These are phyloP conservation scores for Terana coerulea DNA, from an alignment of 768 basidiomycete genomes.

Conservation along the genomic window DNA sequence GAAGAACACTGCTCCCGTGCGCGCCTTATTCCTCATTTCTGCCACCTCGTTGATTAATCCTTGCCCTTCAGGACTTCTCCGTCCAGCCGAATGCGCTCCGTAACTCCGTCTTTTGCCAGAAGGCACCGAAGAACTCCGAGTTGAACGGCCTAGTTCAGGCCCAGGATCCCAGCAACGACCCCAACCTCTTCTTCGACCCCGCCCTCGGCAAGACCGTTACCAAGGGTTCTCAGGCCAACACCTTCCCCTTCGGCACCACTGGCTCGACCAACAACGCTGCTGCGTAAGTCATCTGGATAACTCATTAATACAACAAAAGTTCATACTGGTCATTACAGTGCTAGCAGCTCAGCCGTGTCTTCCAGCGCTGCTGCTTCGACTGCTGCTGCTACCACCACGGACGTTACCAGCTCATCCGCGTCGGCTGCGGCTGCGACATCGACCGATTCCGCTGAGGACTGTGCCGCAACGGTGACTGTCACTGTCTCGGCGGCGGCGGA, in stretches of 20 bases:
- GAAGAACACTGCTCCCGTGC: slow-evolving; percentile 58
- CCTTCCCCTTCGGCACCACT: slow-evolving; percentile 24
- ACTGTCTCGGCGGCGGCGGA: slow-evolving; percentile 1
- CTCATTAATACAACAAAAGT: too few species aligned
- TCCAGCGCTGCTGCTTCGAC: slow-evolving; percentile 9
- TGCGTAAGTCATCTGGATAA: neutral
- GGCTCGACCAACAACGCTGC: slow-evolving; percentile 8
- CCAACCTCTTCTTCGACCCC: slow-evolving; percentile 31
- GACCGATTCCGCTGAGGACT: slow-evolving; percentile 3
- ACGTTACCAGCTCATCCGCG: slow-evolving; percentile 12
- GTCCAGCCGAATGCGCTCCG: slow-evolving; percentile 45
- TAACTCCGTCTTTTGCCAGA: slow-evolving; percentile 48
- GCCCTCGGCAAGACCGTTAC: slow-evolving; percentile 33
- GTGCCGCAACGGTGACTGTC: slow-evolving; percentile 8
- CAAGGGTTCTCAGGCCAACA: slow-evolving; percentile 42
- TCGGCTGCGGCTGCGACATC: slow-evolving; percentile 36
- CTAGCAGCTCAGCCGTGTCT: slow-evolving; percentile 8
- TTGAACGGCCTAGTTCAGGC: slow-evolving; percentile 34
- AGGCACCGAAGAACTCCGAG: slow-evolving; percentile 31
- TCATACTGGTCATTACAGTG: too few species aligned
- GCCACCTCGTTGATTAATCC: neutral
- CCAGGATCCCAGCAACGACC: slow-evolving; percentile 32
- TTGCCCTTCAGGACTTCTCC: slow-evolving; percentile 41
- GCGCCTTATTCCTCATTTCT: slow-evolving; percentile 10
- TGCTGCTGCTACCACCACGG: slow-evolving; percentile 1